A percentile compares a stretch with the other conserved stretches of the same genome.
These are phyloP conservation scores for Diaporthe helianthi DNA, from an alignment of 2,329 filamentous ascomycete species.

Conservation along the genomic window DNA sequence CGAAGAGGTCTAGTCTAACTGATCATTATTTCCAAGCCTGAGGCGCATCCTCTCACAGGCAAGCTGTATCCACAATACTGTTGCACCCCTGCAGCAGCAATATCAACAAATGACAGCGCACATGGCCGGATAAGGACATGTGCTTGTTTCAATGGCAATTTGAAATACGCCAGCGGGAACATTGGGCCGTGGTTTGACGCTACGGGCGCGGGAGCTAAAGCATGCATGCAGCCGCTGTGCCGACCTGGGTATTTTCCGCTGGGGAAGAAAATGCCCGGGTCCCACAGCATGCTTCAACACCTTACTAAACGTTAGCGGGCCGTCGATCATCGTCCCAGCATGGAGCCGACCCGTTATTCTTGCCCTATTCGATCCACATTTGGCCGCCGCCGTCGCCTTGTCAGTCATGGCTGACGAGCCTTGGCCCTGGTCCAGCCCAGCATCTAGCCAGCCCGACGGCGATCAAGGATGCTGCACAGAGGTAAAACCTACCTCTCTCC, in stretches of 20 bases:
- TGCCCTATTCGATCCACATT: constrained; percentile 3
- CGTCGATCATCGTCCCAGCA: constrained; percentile 25
- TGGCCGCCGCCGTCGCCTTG: constrained; percentile 18
- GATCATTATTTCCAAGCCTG: background rate
- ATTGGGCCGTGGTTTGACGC: constrained; percentile 19
- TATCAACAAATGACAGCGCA: background rate
- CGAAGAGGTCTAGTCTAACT: background rate
- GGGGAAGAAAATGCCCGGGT: background rate
- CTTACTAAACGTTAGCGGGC: constrained; percentile 5
- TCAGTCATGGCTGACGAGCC: constrained; percentile 11
- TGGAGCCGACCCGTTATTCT: constrained; percentile 16
- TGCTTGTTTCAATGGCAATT: constrained; percentile 24
- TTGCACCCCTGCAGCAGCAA: background rate
- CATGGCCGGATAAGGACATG: background rate
- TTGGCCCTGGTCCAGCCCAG: background rate
- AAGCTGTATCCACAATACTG: background rate
- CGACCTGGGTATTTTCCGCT: constrained; percentile 23
- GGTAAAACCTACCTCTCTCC: constrained; percentile 23
- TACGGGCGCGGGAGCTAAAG: constrained; percentile 23
- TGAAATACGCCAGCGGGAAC: constrained; percentile 23
- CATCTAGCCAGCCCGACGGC: background rate
- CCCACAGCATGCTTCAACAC: constrained; percentile 9
- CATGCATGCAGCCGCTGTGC: constrained; percentile 18
- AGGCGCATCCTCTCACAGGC: background rate
- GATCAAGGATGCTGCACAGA: constrained; percentile 16